These are phyloP conservation scores for Maudiozyma turicensis DNA, from an alignment of 805 yeast genomes.

Conservation along the genomic window DNA sequence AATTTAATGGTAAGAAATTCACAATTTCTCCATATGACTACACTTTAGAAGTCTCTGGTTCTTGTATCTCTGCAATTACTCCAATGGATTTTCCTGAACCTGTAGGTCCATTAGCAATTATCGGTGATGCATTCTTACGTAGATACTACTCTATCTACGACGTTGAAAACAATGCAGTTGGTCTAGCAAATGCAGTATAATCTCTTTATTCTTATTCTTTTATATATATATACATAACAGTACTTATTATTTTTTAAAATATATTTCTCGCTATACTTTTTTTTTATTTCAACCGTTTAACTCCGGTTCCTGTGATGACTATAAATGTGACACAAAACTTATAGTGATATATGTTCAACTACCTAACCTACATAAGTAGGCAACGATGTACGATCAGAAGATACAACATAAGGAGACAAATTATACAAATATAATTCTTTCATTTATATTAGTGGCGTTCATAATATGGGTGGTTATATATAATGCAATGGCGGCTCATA, in stretches of 20 bases:
- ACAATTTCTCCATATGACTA: conserved; percentile 85
- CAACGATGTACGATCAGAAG: too few relatives aligned
- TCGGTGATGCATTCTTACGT: conserved; percentile 97
- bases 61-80: conserved; percentile 93
- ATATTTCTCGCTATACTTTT: background rate
- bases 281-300: background rate
- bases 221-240: background rate
- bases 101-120: conserved; percentile 89
- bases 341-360: background rate
- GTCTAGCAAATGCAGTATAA: conserved; percentile 72
- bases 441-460: too few relatives aligned
- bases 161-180: conserved; percentile 83
- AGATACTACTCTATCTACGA: conserved; percentile 91
- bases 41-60: conserved; percentile 87
- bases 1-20: conserved; percentile 83
- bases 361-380: too few relatives aligned
- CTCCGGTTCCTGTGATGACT: too few relatives aligned
- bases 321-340: background rate
- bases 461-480: too few relatives aligned
- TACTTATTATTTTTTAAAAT: background rate
- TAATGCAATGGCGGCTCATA: background rate
- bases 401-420: too few relatives aligned
- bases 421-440: too few relatives aligned
- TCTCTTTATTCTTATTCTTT: background rate
- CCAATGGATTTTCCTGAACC: conserved; percentile 98